A percentile compares a stretch with the other conserved stretches of the same genome.
These are phyloP conservation scores for Piloderma croceum DNA, from an alignment of 768 basidiomycete genomes.

Conservation along the genomic window DNA sequence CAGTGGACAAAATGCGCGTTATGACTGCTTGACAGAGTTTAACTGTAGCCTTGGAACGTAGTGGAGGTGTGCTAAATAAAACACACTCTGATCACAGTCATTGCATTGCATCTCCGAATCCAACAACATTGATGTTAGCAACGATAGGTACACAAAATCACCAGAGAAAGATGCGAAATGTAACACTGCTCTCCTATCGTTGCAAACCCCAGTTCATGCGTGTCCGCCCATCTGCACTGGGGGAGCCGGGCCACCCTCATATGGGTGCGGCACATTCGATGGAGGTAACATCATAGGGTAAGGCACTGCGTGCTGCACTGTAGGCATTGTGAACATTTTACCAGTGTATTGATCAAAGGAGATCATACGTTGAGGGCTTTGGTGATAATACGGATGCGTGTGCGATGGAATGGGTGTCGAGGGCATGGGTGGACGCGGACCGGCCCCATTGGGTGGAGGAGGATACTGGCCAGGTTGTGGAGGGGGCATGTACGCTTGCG, in stretches of 20 bases:
- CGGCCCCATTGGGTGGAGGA: slow-evolving; percentile 71
- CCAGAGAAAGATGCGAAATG: too few species aligned
- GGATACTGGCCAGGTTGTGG: slow-evolving; percentile 75
- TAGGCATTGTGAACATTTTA: slow-evolving; percentile 23
- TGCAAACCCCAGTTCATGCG: too few species aligned
- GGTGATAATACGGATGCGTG: slow-evolving; percentile 84
- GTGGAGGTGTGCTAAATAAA: too few species aligned
- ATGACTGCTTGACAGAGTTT: too few species aligned
- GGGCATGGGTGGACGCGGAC: slow-evolving; percentile 84
- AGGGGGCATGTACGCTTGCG: slow-evolving; percentile 74
- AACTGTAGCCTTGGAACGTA: too few species aligned
- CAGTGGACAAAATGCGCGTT: too few species aligned
- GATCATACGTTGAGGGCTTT: slow-evolving; percentile 75
- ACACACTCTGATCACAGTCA: too few species aligned
- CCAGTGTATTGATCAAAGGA: slow-evolving; percentile 17
- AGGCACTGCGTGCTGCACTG: slow-evolving; percentile 82
- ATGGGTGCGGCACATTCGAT: slow-evolving; percentile 65
- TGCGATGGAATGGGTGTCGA: slow-evolving; percentile 84
- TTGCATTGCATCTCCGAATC: too few species aligned
- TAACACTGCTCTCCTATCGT: too few species aligned
- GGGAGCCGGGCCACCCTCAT: slow-evolving; percentile 64
- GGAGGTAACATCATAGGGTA: slow-evolving; percentile 94
- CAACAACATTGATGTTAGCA: too few species aligned
- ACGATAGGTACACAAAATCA: too few species aligned
- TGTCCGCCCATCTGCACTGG: slow-evolving; percentile 79